Percentiles rank a stretch among this genome's conserved stretches.
These are phyloP conservation scores for Volvox reticuliferus DNA, from an alignment of 139 green algal genomes.

Conservation along the genomic window DNA sequence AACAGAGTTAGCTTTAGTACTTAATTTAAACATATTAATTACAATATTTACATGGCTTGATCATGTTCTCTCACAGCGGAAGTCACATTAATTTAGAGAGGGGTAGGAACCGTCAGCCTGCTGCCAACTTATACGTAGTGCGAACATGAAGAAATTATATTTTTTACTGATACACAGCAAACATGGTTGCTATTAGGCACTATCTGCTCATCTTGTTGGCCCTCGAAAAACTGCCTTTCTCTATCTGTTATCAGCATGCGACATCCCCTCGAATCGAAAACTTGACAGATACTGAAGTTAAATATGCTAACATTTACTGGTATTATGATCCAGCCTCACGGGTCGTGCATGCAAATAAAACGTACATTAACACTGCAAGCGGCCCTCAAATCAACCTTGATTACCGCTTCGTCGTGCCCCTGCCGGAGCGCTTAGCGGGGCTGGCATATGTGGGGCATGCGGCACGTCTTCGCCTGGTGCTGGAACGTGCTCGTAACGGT, in stretches of 20 bases:
- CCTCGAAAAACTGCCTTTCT: background rate
- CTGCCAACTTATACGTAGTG: no score
- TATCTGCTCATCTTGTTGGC: background rate
- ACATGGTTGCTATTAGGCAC: background rate
- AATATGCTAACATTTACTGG: conserved; percentile 27
- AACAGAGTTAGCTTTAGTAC: no score
- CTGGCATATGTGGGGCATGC: conserved; percentile 16
- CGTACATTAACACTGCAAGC: background rate
- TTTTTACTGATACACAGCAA: no score
- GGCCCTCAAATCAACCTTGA: background rate
- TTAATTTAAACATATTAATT: no score
- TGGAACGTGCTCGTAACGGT: conserved; percentile 22
- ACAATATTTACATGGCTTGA: no score
- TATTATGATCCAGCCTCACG: background rate
- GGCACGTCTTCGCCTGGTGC: conserved; percentile 4
- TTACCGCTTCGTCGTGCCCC: background rate
- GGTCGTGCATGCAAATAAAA: background rate
- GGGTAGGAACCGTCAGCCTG: no score
- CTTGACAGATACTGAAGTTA: background rate
- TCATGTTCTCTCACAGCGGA: no score
- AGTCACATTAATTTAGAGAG: no score
- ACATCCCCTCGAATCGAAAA: background rate
- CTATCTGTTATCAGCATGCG: background rate
- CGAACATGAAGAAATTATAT: no score
- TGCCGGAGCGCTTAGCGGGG: conserved; percentile 3